Base-by-base conservation (phyloP, 2,329 filamentous ascomycete genomes). In the Penicillium sumatraense region DNA sequence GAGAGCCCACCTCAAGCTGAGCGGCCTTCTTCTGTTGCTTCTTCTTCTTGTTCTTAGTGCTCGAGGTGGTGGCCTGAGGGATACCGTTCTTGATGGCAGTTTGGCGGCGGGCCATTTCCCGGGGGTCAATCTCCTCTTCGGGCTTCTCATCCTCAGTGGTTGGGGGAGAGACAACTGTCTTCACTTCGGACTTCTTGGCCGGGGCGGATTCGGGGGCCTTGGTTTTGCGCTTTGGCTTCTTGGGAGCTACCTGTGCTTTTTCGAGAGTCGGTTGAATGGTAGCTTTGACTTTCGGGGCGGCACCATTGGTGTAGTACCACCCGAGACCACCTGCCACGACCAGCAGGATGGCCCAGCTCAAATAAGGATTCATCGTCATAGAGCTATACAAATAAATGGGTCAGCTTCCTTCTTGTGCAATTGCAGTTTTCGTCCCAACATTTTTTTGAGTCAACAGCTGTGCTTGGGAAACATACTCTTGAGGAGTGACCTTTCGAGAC, bases 21-120 rank as follows among this genome's bases (percentile, higher is more conserved):
- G 69, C 63, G 29, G 72, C 63, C 35, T 73, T 86, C 80, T 91
- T 90, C 75, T 89, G 88, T 78, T 90, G 90, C 75, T 85, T 82
- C 74, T 87, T 88, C 75, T 87, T 87, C 79, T 55, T 80, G 75
- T 62, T 74, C 65, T 69, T 66, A 82, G 53, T 55, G 50, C 54
- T 63, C 31, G 56, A 61, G 24, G 71, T 67, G 57, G 78, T 64
- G 85, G 83, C 67, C 2, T 84, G 56, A 10, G 61, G 84, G 59
- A 83, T 84, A 55, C 90, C 90, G 61, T 89, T 81, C 77, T 91
- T 89, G 48, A 88, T 82, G 65, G 83, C 88, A 54, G 85, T 79
- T 63, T 95, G 81, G 71, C 90, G 88, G 66, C 84, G 84, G 27
- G 91, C 91, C 72, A 95, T 93, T 62, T 92, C 89, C 66, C 83